These are phyloP conservation scores for Citrus maxima DNA, from an alignment of 345 rosid species.

Conservation along the genomic window DNA sequence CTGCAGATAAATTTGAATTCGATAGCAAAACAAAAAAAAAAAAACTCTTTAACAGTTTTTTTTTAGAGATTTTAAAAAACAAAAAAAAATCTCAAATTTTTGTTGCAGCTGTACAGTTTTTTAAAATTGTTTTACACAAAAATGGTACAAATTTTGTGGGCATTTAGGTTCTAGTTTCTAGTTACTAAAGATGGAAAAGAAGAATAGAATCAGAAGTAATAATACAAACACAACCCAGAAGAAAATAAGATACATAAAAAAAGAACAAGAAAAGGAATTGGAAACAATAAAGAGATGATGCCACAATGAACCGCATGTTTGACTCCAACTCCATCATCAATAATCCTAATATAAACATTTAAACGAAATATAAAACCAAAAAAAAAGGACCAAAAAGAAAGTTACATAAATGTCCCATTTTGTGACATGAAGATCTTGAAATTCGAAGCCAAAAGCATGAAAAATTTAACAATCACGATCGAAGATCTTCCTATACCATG, in stretches of 20 bases:
- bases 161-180: too few relatives aligned
- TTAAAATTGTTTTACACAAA: too few relatives aligned
- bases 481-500: conserved; percentile 18
- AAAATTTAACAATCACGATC: background rate
- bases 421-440: background rate
- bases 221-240: background rate
- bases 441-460: background rate
- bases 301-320: background rate
- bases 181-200: too few relatives aligned
- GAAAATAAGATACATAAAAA: background rate
- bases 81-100: too few relatives aligned
- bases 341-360: background rate
- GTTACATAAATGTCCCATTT: background rate
- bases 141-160: too few relatives aligned
- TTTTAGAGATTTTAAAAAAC: too few relatives aligned
- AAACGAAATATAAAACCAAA: background rate
- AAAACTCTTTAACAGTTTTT: too few relatives aligned
- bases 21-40: too few relatives aligned
- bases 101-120: too few relatives aligned
- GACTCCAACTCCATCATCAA: background rate
- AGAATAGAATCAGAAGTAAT: background rate
- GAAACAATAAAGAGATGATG: background rate
- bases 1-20: too few relatives aligned
- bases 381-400: background rate
- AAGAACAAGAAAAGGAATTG: background rate